Evolutionary conservation across 495 filamentous ascomycete genomes (phyloP).

Genomic region (Wilcoxina mikolae): DNA sequence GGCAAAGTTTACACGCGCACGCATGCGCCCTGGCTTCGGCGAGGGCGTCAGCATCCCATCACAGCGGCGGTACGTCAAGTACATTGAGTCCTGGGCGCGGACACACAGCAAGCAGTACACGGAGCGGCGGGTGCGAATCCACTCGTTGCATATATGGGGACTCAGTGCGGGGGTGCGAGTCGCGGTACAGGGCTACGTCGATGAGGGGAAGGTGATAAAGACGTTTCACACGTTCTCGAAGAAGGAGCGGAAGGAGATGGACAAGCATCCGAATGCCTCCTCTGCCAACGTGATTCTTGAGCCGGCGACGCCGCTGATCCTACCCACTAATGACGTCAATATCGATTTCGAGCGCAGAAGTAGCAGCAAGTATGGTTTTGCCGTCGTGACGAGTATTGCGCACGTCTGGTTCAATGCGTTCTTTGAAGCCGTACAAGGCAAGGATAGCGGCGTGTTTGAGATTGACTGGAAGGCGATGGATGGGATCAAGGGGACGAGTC

Average conservation of each 20-base stretch:
- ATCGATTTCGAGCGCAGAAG: slow-evolving; percentile 74
- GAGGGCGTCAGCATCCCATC: slow-evolving; percentile 84
- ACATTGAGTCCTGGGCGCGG: slow-evolving; percentile 75
- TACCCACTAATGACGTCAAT: slow-evolving; percentile 74
- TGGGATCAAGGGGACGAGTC: slow-evolving; percentile 62
- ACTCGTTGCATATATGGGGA: slow-evolving; percentile 84
- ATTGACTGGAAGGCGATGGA: slow-evolving; percentile 53
- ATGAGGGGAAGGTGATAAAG: slow-evolving; percentile 76
- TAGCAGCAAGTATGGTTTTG: slow-evolving; percentile 59
- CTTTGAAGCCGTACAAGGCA: slow-evolving; percentile 61
- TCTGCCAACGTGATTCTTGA: slow-evolving; percentile 54
- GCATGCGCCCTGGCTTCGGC: slow-evolving; percentile 82
- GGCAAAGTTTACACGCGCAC: slow-evolving; percentile 64
- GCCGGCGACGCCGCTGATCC: slow-evolving; percentile 43
- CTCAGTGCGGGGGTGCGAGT: slow-evolving; percentile 78
- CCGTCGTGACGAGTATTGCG: slow-evolving; percentile 81
- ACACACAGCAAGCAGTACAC: slow-evolving; percentile 53
- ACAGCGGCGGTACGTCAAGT: slow-evolving; percentile 76
- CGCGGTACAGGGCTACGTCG: slow-evolving; percentile 65
- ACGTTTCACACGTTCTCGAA: slow-evolving; percentile 65
- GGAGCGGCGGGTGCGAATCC: slow-evolving; percentile 66
- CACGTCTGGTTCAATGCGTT: slow-evolving; percentile 95
- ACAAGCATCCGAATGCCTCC: slow-evolving; percentile 34
- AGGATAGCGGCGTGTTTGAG: slow-evolving; percentile 44
- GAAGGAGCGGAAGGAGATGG: slow-evolving; percentile 56